These are phyloP conservation scores for Kalmusia sp. DNA, from an alignment of 2,329 filamentous ascomycete genomes.

Conservation along the genomic window DNA sequence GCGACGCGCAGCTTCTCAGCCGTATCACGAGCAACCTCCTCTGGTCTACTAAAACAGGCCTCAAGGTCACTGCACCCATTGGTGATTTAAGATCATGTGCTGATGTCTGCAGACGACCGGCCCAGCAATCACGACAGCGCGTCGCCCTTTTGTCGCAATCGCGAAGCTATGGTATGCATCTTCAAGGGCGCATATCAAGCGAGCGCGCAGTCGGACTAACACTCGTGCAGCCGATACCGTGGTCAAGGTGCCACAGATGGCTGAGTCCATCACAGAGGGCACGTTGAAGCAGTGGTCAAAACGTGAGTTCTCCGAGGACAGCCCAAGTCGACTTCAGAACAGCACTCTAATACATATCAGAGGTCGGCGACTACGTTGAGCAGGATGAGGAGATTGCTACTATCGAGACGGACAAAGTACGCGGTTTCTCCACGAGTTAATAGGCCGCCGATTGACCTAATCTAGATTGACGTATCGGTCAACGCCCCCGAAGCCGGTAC, in stretches of 20 bases:
- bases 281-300: constrained; percentile 96
- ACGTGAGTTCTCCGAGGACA: constrained; percentile 51
- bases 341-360: constrained; percentile 43
- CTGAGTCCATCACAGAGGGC: constrained; percentile 97
- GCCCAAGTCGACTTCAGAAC: background rate
- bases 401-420: constrained; percentile 97
- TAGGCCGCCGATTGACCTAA: background rate
- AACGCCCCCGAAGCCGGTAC: constrained; percentile 91
- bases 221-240: constrained; percentile 70
- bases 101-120: constrained; percentile 32
- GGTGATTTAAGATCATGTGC: constrained; percentile 19
- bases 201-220: background rate
- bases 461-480: constrained; percentile 91
- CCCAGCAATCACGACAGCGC: constrained; percentile 33
- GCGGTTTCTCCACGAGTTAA: constrained; percentile 10
- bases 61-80: constrained; percentile 35
- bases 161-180: constrained; percentile 42
- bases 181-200: background rate
- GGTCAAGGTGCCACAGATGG: constrained; percentile 97
- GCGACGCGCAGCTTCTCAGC: constrained; percentile 43
- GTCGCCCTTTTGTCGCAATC: constrained; percentile 39
- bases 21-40: constrained; percentile 40
- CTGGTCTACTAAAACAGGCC: constrained; percentile 37
- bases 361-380: constrained; percentile 92
- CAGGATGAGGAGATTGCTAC: constrained; percentile 97